Evolutionary conservation across 2,329 filamentous ascomycete species (phyloP), one percentile per base, ranked within the genome.

Genomic region (Ophiostoma quercus): DNA sequence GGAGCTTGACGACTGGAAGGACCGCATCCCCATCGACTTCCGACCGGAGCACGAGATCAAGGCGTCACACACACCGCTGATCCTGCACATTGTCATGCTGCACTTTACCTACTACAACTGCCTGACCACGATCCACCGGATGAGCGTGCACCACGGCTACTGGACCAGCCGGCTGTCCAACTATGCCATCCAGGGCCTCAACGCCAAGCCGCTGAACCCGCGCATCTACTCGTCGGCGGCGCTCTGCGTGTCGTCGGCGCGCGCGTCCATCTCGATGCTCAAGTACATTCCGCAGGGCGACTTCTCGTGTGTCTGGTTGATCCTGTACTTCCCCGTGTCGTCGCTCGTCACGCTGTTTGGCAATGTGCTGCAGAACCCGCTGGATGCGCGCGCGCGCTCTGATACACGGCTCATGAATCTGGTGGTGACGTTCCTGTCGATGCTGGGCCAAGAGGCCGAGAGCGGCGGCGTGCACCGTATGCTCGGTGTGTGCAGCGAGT

Each of bases 81-180:
- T 98, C 25, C 83, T 99, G 25, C 94, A 98, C 74, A 88, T 99
- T 68, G 94, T 97, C 72, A 92, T 97, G 78, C 82, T 99, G 71
- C 95, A 99, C 78, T 96, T 99, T 76, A 90, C 92, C 1, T 99
- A 99, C 79, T 98, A 98, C 82, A 99, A 99, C 78, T 97, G 94
- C 75, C 81, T 99, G 68, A 97, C 94, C 0, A 99, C 95, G 0
- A 97, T 99, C 73, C 95, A 99, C 78, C 92, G 95, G 68, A 99
- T 98, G 95, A 96, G 92, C 60, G 91, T 98, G 39, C 95, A 98
- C 75, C 94, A 97, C 77, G 95, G 95, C 16, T 97, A 97, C 80
- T 99, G 95, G 95, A 98, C 94, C 0, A 97, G 92, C 76, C 88
- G 95, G 51, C 81, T 99, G 57, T 96, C 94, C 51, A 94, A 98